Percentiles rank a stretch among this genome's conserved stretches.
Conservation (phyloP, 2,329 filamentous ascomycete species). For the Aspergillus puulaauensis region DNA sequence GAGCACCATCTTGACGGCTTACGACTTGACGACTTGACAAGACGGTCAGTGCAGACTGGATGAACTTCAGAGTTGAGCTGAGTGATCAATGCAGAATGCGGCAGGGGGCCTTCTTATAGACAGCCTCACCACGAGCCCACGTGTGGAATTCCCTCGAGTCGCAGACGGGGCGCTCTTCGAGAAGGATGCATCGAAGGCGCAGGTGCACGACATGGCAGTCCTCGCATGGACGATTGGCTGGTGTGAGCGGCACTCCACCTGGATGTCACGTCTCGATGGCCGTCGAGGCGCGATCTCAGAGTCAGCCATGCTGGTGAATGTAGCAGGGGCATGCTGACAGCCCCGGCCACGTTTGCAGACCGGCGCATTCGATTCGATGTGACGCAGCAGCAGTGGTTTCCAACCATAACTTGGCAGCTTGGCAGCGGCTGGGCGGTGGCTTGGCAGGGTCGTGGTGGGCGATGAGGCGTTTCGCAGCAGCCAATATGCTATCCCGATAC, state of each 20-base stretch:
- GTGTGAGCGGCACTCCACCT: not conserved
- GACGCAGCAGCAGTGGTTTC: not conserved
- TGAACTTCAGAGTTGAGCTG: not conserved
- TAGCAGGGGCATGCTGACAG: too few relatives aligned
- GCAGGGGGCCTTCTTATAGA: not conserved
- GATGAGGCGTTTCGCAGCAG: not conserved
- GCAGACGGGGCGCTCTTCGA: not conserved
- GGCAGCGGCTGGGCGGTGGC: not conserved
- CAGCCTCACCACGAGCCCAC: not conserved
- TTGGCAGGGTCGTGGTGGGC: too few relatives aligned
- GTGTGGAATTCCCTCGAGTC: not conserved
- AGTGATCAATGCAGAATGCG: not conserved
- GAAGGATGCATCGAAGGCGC: not conserved
- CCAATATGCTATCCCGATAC: not conserved
- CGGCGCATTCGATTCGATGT: not conserved
- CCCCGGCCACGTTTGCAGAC: not conserved
- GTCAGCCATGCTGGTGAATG: not conserved
- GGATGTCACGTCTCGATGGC: not conserved
- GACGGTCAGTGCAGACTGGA: not conserved
- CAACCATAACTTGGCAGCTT: not conserved
- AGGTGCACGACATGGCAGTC: not conserved
- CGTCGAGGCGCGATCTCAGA: not conserved
- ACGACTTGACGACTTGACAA: too few relatives aligned
- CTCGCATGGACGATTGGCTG: not conserved
- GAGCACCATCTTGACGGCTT: conserved; percentile 53